These are phyloP conservation scores for Ceratobasidium sp. DNA, from an alignment of 1,284 basidiomycete species.

Conservation along the genomic window DNA sequence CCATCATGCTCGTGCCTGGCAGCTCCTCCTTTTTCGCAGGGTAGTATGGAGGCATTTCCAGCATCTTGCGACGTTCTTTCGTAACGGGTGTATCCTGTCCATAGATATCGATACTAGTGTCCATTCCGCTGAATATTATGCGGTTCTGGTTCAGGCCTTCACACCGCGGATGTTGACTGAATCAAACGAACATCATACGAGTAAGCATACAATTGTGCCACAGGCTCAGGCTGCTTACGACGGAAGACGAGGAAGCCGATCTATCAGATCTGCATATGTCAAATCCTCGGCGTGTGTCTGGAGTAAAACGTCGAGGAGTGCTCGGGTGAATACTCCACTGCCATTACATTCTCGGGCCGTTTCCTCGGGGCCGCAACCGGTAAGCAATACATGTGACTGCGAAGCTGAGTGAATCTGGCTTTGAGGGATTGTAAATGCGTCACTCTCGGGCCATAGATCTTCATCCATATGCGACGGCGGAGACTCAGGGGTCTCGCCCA, in stretches of 20 bases:
- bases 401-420: conserved; percentile 65
- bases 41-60: no score
- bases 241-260: conserved; percentile 50
- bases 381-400: conserved; percentile 66
- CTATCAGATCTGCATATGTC: conserved; percentile 66
- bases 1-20: no score
- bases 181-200: background rate
- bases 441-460: conserved; percentile 48
- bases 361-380: conserved; percentile 67
- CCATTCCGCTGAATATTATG: conserved; percentile 68
- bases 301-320: conserved; percentile 65
- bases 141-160: conserved; percentile 65
- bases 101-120: no score
- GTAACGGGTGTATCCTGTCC: no score
- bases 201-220: background rate
- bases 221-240: conserved; percentile 46
- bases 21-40: no score
- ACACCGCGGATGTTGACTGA: conserved; percentile 65
- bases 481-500: conserved; percentile 51
- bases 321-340: conserved; percentile 67
- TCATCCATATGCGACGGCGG: conserved; percentile 66
- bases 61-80: no score
- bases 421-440: conserved; percentile 50
- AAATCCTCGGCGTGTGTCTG: conserved; percentile 66
- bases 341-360: conserved; percentile 66